These are phyloP conservation scores for Fusarium humuli DNA, from an alignment of 2,329 filamentous ascomycete species.

Conservation along the genomic window DNA sequence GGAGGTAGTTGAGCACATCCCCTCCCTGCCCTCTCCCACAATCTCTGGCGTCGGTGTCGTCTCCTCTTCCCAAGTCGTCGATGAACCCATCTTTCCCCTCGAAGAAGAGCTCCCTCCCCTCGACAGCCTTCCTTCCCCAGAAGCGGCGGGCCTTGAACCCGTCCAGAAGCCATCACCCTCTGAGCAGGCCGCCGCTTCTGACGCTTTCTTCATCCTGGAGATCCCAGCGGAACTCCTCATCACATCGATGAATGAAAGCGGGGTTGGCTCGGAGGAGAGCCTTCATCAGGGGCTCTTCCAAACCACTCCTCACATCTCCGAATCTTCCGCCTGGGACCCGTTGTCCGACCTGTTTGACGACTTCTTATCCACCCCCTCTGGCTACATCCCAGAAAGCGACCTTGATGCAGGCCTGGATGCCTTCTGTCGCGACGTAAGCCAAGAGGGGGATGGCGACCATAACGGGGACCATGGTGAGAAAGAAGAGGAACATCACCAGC, in stretches of 20 bases:
- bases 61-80: background rate
- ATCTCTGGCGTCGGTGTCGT: background rate
- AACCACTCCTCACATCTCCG: background rate
- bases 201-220: background rate
- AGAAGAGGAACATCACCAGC: background rate
- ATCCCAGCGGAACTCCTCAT: background rate
- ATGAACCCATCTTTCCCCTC: background rate
- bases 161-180: background rate
- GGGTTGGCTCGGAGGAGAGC: background rate
- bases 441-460: background rate
- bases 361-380: background rate
- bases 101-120: background rate
- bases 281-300: background rate
- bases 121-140: background rate
- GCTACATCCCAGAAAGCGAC: background rate
- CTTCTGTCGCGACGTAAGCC: background rate
- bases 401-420: background rate
- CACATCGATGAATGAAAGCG: background rate
- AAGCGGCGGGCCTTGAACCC: background rate
- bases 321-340: background rate
- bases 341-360: background rate
- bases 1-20: background rate
- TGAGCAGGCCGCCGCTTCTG: background rate
- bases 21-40: background rate
- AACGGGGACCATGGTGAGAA: background rate